Evolutionary conservation across 257 asterid genomes (phyloP), one percentile per base, ranked within the genome.

Genomic region (Penstemon eatonii): DNA sequence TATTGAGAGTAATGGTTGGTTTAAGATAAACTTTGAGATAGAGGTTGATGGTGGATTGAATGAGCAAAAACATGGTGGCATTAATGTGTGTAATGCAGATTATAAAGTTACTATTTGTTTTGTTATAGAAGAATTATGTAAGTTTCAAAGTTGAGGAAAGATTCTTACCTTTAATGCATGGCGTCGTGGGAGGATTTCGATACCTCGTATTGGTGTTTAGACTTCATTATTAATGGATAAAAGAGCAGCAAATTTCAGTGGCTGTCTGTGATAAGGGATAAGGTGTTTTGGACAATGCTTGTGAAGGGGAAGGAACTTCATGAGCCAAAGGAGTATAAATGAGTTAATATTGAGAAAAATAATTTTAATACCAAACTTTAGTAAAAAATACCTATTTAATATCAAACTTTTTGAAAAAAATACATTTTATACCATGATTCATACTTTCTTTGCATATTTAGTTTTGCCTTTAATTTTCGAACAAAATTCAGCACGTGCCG

Each of bases 41-140:
- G 90, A 83, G 84, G 80, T 65, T 84, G 95, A 86, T 73, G 85
- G 82, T 84, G 87, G 91, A 84, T 71, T 76, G 85, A 44, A 81
- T 70, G 84, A 87, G 82, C 85, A 82, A 47, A 81, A 79, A 87
- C 88, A 84, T 87, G 80, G 68, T 81, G 75, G 78, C 96, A 89
- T 85, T 75, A 79, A 66, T 50, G 46, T 63, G 11, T 33, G 47
- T 64, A 60, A 54, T 49, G 54, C 8, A 49, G 33, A n/a, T 13
- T 4, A 25, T 49, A 3, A 18, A 11, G 2, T 44, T 18, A 7
- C 18, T 25, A 10, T 7, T 53, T 45, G 13, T 6, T 18, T 50
- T 40, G 69, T 45, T 38, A 15, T 7, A n/a, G 68, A 45, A 52
- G 42, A 46, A 51, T 44, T 70, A 67, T 56, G 58, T 7, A 44